phyloP scores from a whole-genome alignment of 495 filamentous ascomycete genomes.

The Schizothecium vesticola region DNA sequence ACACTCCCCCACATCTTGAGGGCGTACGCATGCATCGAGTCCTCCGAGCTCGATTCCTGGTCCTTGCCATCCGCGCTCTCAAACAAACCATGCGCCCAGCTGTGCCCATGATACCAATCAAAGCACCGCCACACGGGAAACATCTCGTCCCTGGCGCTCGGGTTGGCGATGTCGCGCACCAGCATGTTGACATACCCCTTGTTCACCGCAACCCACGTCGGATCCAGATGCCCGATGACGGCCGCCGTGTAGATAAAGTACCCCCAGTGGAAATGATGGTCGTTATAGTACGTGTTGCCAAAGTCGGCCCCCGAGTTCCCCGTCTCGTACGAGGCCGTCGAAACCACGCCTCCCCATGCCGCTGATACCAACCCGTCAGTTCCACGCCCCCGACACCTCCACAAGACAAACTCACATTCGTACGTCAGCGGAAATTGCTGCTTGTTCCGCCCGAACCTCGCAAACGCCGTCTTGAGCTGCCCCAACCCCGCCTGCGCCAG shows the following conservation, averaged over 20 bases:
- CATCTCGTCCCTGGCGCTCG: slow-evolving; percentile 59
- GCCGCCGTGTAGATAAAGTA: slow-evolving; percentile 91
- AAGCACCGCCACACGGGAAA: slow-evolving; percentile 87
- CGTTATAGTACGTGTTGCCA: slow-evolving; percentile 84
- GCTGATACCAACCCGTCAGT: neutral
- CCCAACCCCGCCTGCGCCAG: slow-evolving; percentile 57
- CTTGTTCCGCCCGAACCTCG: slow-evolving; percentile 67
- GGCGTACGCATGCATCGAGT: slow-evolving; percentile 81
- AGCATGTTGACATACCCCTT: slow-evolving; percentile 76
- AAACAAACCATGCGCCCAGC: slow-evolving; percentile 93
- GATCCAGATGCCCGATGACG: slow-evolving; percentile 76
- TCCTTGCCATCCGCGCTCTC: slow-evolving; percentile 89
- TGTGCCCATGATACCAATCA: slow-evolving; percentile 94
- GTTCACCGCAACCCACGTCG: slow-evolving; percentile 66
- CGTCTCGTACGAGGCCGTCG: slow-evolving; percentile 69
- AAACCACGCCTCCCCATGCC: slow-evolving; percentile 84
- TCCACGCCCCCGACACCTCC: neutral
- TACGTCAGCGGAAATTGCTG: slow-evolving; percentile 78
- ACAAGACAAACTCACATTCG: slow-evolving; percentile 47
- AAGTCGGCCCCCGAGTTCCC: slow-evolving; percentile 69
- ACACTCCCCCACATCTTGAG: slow-evolving; percentile 91
- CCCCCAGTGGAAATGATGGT: slow-evolving; percentile 90
- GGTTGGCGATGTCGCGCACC: slow-evolving; percentile 74
- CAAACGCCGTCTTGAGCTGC: slow-evolving; percentile 69
- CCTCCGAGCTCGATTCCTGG: slow-evolving; percentile 86